phyloP scores from a whole-genome alignment of 768 basidiomycete genomes.

The Xerocomellus amylosporus region DNA sequence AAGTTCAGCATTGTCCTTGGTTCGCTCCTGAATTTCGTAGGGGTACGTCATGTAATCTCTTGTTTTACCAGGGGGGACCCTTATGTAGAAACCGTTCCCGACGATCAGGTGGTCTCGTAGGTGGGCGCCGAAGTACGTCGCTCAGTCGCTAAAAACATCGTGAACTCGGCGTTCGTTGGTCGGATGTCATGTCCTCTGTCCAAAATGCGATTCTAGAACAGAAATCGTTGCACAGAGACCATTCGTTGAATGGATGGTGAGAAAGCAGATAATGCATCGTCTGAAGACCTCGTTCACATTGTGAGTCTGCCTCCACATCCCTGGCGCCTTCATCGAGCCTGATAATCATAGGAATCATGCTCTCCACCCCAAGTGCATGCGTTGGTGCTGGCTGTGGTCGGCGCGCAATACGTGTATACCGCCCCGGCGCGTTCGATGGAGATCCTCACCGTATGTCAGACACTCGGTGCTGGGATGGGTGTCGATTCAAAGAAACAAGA shows the following conservation, averaged over 20 bases:
- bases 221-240: background rate
- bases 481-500: constrained; percentile 28
- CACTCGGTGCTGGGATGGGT: constrained; percentile 69
- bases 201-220: background rate
- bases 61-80: too few relatives aligned
- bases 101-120: background rate
- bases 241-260: background rate
- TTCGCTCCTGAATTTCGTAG: background rate
- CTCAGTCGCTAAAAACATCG: too few relatives aligned
- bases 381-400: constrained; percentile 63
- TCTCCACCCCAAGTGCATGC: constrained; percentile 44
- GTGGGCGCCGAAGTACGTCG: background rate
- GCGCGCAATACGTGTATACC: constrained; percentile 71
- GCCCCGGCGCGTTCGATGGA: constrained; percentile 63
- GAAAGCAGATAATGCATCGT: background rate
- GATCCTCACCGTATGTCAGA: constrained; percentile 65
- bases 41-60: background rate
- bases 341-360: too few relatives aligned
- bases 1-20: background rate
- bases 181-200: background rate
- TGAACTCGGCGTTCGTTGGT: too few relatives aligned
- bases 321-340: too few relatives aligned
- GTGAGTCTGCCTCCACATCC: background rate
- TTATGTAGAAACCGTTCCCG: background rate
- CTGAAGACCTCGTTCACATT: background rate